Base-by-base conservation (phyloP, 371 early-diverging fungal genomes). In the Mucor racemosus region DNA sequence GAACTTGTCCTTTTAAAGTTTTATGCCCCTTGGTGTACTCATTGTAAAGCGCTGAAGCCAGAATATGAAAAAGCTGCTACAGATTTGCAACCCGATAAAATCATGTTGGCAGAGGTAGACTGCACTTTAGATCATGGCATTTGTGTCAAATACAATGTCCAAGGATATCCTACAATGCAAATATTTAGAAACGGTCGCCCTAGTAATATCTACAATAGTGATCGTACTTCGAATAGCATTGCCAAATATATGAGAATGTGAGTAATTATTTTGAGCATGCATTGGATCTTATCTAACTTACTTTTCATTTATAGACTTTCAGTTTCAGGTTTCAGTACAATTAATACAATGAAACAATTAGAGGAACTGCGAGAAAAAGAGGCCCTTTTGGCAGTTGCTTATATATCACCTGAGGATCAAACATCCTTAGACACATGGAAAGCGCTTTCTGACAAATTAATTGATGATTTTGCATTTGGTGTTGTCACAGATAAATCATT, bases 1-100 rank as follows among this genome's bases (percentile, higher is more conserved):
- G 79, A 87, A 13, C 65, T 96, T 48, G 85, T 92, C 50, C 86
- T 97, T 57, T 90, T 97, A 44, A 94, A 97, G 82, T 97, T 96
- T 82, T 96, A 87, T 79, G 95, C 94, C 4, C 96, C 92, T 55
- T 90, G 94, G 94, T 96, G 97, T 78, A 91, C 91, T 46, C 94
- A 95, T 86, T 97, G 95, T 82, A 89, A 95, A 77, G 81, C 82
- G 33, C 76, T 93, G 58, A 78, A 34, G 26, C 97, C 97, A 44
- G 91, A 92, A 65, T 96, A 91, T 76, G 94, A 93, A 69, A 75
- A 74, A 44, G 97, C 95, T 46, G 95, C 97, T 46, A 81, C 85
- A 6, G 46, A 72, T 56, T 86, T 67, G 41, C 92, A 62, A 84
- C 85, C 77, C 64, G 77, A 57, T 64, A 91, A 92, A 57, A 60